Conservation (phyloP, 768 basidiomycete species). For the Trametopsis cervina region DNA sequence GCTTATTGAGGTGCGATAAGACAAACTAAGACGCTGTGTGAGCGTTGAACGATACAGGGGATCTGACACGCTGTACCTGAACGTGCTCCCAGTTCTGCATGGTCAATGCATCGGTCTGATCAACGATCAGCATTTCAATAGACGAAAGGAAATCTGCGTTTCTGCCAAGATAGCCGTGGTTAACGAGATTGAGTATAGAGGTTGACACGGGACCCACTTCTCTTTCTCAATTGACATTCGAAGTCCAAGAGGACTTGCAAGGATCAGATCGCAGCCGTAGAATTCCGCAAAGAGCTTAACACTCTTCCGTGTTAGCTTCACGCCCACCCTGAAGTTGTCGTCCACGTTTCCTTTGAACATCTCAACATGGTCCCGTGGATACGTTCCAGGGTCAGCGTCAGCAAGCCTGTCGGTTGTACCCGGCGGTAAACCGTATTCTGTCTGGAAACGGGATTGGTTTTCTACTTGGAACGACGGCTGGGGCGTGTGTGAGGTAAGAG, state of each 20-base stretch:
- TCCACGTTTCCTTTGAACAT: conserved; percentile 97
- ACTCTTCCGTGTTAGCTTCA: conserved; percentile 89
- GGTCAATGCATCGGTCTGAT: conserved; percentile 85
- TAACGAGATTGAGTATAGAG: neutral
- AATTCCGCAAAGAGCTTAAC: conserved; percentile 90
- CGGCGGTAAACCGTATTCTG: conserved; percentile 78
- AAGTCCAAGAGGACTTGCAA: conserved; percentile 91
- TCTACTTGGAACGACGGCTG: conserved; percentile 75
- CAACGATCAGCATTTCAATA: conserved; percentile 85
- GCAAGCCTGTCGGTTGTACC: conserved; percentile 78
- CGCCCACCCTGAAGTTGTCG: conserved; percentile 87
- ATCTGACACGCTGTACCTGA: too few relatives aligned
- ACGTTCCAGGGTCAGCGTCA: conserved; percentile 63
- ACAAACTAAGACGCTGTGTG: conserved; percentile 52
- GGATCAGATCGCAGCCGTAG: conserved; percentile 83
- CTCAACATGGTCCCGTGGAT: conserved; percentile 85
- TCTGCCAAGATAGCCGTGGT: conserved; percentile 31
- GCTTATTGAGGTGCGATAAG: conserved; percentile 74
- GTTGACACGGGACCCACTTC: conserved; percentile 45
- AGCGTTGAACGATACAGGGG: neutral
- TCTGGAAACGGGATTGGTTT: conserved; percentile 74
- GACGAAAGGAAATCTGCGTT: conserved; percentile 89
- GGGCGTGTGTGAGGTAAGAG: conserved; percentile 71
- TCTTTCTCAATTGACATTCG: conserved; percentile 92
- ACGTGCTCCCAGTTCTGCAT: conserved; percentile 99